Evolutionary conservation across 805 yeast genomes (phyloP).

Genomic region (Vanderwaltozyma polyspora): DNA sequence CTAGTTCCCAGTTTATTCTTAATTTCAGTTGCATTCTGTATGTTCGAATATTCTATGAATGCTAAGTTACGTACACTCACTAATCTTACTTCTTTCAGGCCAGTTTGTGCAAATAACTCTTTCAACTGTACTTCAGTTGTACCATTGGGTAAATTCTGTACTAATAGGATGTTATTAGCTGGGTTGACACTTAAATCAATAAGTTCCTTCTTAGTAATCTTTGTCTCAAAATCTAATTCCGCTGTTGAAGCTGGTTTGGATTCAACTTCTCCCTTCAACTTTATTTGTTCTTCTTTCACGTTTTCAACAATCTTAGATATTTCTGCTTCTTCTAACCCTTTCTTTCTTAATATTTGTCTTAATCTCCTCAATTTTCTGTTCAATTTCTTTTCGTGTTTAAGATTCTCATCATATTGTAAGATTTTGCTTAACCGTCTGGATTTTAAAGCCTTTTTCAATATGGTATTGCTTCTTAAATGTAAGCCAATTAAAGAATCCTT

Average conservation of each 20-base stretch:
- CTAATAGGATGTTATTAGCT: slow-evolving; percentile 58
- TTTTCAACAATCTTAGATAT: slow-evolving; percentile 5
- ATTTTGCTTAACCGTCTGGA: slow-evolving; percentile 3
- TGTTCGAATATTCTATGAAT: slow-evolving; percentile 64
- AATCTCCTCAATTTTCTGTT: slow-evolving; percentile 19
- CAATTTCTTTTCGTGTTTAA: slow-evolving; percentile 2
- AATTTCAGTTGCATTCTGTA: slow-evolving; percentile 33
- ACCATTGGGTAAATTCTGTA: slow-evolving; percentile 50
- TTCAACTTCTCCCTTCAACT: background rate
- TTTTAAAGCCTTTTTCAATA: slow-evolving; percentile 7
- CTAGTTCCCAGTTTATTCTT: slow-evolving; percentile 9
- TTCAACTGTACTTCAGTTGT: slow-evolving; percentile 32
- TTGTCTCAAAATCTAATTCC: slow-evolving; percentile 5
- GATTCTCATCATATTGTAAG: slow-evolving; percentile 1
- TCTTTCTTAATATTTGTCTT: slow-evolving; percentile 13
- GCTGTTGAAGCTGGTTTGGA: slow-evolving; percentile 1
- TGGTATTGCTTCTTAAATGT: slow-evolving; percentile 2
- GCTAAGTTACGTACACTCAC: slow-evolving; percentile 63
- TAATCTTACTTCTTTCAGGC: slow-evolving; percentile 55
- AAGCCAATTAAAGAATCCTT: slow-evolving; percentile 17
- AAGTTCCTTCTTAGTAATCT: slow-evolving; percentile 1
- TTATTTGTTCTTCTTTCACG: background rate
- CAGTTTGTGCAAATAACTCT: slow-evolving; percentile 39
- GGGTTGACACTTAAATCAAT: slow-evolving; percentile 30
- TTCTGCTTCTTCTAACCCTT: slow-evolving; percentile 10